These are phyloP conservation scores for Corymbia citriodora DNA, from an alignment of 441 rosid species.

Conservation along the genomic window DNA sequence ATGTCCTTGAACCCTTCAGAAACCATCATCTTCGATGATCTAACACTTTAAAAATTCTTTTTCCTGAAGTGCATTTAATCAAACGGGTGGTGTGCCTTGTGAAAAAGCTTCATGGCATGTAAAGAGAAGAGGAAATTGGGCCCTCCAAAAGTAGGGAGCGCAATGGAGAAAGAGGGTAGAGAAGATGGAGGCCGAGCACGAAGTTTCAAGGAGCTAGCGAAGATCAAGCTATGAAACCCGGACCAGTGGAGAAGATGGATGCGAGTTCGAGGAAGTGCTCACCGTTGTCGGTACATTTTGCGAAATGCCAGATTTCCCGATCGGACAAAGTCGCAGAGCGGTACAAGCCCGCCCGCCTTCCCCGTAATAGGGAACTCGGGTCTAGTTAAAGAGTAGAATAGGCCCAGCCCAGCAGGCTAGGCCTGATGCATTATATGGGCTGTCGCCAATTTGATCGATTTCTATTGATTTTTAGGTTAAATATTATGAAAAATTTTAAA, in stretches of 20 bases:
- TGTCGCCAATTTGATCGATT: too few relatives aligned
- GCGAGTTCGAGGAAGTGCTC: not conserved
- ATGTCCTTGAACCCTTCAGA: conserved; percentile 42
- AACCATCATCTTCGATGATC: conserved; percentile 25
- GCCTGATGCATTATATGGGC: too few relatives aligned
- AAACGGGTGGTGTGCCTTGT: conserved; percentile 18
- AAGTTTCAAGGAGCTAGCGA: not conserved
- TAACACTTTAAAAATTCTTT: not conserved
- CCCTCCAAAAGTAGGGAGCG: not conserved
- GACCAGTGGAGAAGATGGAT: not conserved
- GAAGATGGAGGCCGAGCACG: not conserved
- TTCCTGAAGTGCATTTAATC: conserved; percentile 22
- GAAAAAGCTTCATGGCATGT: not conserved
- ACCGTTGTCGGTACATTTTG: too few relatives aligned
- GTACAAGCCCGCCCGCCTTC: not conserved
- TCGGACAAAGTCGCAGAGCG: not conserved
- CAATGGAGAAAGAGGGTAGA: not conserved
- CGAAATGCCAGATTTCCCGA: too few relatives aligned
- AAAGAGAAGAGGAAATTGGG: not conserved
- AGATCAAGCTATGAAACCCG: not conserved
- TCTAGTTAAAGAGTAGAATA: not conserved
- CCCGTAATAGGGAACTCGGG: not conserved
- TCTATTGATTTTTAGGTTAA: too few relatives aligned
- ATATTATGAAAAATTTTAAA: too few relatives aligned
- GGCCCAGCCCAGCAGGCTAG: too few relatives aligned